Evolutionary conservation across 495 filamentous ascomycete species (phyloP).

Genomic region (Aspergillus mulundensis): DNA sequence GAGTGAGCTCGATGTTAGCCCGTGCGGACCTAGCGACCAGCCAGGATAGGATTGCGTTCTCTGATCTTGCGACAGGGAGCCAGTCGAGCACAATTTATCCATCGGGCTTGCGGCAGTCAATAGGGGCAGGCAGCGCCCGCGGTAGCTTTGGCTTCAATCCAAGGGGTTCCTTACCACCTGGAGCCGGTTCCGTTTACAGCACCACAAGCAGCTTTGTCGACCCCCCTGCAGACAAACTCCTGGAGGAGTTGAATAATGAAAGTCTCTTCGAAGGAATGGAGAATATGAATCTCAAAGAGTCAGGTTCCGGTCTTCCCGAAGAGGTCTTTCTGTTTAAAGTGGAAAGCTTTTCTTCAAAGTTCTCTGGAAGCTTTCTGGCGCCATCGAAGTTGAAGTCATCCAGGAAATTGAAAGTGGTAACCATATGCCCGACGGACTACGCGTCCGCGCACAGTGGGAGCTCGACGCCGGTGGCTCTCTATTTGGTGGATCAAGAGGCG

Average conservation of each 20-base stretch:
- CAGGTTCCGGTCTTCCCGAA: constrained; percentile 63
- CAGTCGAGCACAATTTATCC: constrained; percentile 43
- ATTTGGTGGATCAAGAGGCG: constrained; percentile 63
- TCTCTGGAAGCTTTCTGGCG: constrained; percentile 52
- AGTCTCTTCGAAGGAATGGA: constrained; percentile 65
- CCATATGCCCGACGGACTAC: constrained; percentile 54
- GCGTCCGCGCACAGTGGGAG: constrained; percentile 24
- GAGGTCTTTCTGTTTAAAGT: constrained; percentile 73
- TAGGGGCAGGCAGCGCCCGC: constrained; percentile 63
- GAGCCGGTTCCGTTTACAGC: constrained; percentile 40
- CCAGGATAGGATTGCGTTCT: constrained; percentile 70
- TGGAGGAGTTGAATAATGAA: constrained; percentile 65
- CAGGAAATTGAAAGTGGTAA: constrained; percentile 57
- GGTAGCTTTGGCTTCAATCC: constrained; percentile 54
- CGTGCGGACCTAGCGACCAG: constrained; percentile 78
- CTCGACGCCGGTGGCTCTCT: constrained; percentile 54
- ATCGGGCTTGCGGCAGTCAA: constrained; percentile 66
- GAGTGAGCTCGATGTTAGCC: constrained; percentile 91
- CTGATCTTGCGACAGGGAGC: constrained; percentile 57
- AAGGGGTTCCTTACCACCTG: constrained; percentile 38
- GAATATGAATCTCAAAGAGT: constrained; percentile 67
- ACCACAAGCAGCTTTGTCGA: constrained; percentile 55
- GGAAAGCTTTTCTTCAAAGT: constrained; percentile 62
- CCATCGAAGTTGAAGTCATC: constrained; percentile 42
- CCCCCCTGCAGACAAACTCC: constrained; percentile 63